Evolutionary conservation across 2,329 filamentous ascomycete genomes (phyloP), one percentile per base, ranked within the genome.

Genomic region (Clonostachys byssicola): DNA sequence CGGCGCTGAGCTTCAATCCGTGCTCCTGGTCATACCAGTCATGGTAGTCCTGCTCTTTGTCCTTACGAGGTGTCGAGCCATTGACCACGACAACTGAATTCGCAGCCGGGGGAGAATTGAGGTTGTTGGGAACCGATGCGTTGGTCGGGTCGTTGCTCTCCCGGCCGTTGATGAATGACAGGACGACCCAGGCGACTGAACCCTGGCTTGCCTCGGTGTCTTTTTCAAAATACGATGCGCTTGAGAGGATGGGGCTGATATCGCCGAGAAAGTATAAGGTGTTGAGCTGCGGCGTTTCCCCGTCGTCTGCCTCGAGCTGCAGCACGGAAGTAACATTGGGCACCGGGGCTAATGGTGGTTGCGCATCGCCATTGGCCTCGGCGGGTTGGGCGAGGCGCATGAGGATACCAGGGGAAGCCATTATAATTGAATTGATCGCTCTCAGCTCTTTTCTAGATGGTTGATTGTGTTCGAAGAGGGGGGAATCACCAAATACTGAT

Each of bases 21-120:
- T 53, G 51, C 45, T 53, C 51, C 18, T 46, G 39, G 40, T 50
- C 43, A 34, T 53, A 53, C 51, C 51, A 53, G 14, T 40, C 49
- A 35, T 51, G 42, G 20, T 51, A 53, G 39, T 53, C 49, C 13
- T 48, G 18, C 18, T 49, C 51, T 36, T 46, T 48, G 34, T 47
- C 51, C 13, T 47, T 43, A 12, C 43, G 9, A 8, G 51, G 51
- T 5, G 51, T 53, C 12, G 35, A 45, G 9, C 49, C 51, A 44
- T 53, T 52, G 34, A 36, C 34, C 12, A 52, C 49, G 36, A 52
- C 14, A 5, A 45, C 35, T 4, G 49, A 51, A 12, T 43, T 45
- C 2, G 35, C 6, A 9, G 33, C 42, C 14, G 49, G 49, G 12
- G 44, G 33, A 4, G 23, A 16, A 12, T 36, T 16, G 36, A 47